Percentiles rank a stretch among this genome's conserved stretches.
phyloP scores from a whole-genome alignment of 192 early-diverging fungal species.

The Umbelopsis ramanniana region DNA sequence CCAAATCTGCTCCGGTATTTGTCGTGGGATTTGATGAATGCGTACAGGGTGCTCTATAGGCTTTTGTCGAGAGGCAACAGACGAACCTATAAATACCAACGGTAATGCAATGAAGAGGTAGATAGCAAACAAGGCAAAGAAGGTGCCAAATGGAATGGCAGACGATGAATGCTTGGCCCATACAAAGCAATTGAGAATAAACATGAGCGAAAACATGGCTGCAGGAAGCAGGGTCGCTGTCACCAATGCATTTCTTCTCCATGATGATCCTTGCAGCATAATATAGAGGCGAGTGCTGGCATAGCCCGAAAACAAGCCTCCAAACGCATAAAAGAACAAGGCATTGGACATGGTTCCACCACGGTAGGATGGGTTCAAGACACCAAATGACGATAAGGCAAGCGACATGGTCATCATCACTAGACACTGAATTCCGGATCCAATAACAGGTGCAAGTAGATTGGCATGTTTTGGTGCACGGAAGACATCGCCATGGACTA shows the following conservation, averaged over 20 bases:
- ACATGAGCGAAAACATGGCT: conserved; percentile 62
- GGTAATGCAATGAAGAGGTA: conserved; percentile 85
- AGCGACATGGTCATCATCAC: conserved; percentile 59
- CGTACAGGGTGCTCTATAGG: conserved; percentile 75
- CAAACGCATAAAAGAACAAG: conserved; percentile 61
- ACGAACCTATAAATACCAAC: conserved; percentile 79
- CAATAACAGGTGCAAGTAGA: conserved; percentile 64
- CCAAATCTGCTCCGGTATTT: conserved; percentile 79
- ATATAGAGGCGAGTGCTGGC: conserved; percentile 67
- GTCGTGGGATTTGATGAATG: conserved; percentile 90
- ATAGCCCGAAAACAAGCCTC: conserved; percentile 58
- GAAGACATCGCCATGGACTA: conserved; percentile 76
- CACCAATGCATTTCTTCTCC: conserved; percentile 65
- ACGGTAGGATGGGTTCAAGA: conserved; percentile 68
- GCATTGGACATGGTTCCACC: conserved; percentile 64
- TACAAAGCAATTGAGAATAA: conserved; percentile 86
- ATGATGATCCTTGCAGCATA: conserved; percentile 64
- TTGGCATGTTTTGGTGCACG: conserved; percentile 60
- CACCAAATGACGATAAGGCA: conserved; percentile 60
- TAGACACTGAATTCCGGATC: conserved; percentile 69
- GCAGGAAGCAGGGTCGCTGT: conserved; percentile 61
- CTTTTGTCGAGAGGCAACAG: conserved; percentile 58
- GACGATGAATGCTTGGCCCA: conserved; percentile 84
- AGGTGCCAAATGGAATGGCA: conserved; percentile 88
- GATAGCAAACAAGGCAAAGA: conserved; percentile 75